Percentiles rank a stretch among this genome's conserved stretches.
Conservation (phyloP, 2,329 filamentous ascomycete species). For the Aureobasidium pullulans region DNA sequence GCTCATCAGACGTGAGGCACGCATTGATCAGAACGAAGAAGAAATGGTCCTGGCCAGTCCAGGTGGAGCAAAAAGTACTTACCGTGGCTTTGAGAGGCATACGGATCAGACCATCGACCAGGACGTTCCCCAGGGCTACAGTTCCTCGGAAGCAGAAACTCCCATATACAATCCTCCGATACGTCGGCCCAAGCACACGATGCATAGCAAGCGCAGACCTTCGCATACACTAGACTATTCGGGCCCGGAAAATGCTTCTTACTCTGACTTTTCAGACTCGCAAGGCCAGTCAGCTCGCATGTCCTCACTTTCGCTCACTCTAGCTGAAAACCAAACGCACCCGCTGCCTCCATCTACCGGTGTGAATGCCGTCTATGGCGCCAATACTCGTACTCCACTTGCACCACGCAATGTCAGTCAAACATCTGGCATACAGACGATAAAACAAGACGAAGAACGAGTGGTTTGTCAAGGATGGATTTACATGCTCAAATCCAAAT, state of each 20-base stretch:
- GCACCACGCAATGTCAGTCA: conserved; percentile 53
- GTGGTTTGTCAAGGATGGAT: conserved; percentile 94
- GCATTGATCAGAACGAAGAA: conserved; percentile 82
- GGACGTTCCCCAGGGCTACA: conserved; percentile 28
- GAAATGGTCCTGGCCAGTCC: conserved; percentile 71
- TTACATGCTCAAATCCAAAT: conserved; percentile 72
- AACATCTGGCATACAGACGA: conserved; percentile 44
- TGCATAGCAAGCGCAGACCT: conserved; percentile 40
- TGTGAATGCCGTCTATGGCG: conserved; percentile 29
- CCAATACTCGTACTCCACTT: conserved; percentile 20
- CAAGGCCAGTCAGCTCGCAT: conserved; percentile 24
- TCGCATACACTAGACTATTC: conserved; percentile 57
- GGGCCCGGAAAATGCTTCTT: conserved; percentile 62
- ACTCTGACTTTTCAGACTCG: conserved; percentile 69
- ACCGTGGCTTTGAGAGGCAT: conserved; percentile 33
- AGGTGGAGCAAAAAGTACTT: conserved; percentile 43
- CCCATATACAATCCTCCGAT: conserved; percentile 15
- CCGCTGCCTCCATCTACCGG: conserved; percentile 18
- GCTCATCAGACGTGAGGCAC: conserved; percentile 68
- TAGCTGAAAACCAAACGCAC: conserved; percentile 17
- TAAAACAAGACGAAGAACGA: conserved; percentile 66
- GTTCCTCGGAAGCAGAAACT: conserved; percentile 37
- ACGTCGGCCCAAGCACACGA: conserved; percentile 5
- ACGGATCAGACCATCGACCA: conserved; percentile 13
- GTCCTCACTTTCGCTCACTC: conserved; percentile 26